These are phyloP conservation scores for Phytophthora pisi DNA, from an alignment of 352 stramenopile genomes.

Conservation along the genomic window DNA sequence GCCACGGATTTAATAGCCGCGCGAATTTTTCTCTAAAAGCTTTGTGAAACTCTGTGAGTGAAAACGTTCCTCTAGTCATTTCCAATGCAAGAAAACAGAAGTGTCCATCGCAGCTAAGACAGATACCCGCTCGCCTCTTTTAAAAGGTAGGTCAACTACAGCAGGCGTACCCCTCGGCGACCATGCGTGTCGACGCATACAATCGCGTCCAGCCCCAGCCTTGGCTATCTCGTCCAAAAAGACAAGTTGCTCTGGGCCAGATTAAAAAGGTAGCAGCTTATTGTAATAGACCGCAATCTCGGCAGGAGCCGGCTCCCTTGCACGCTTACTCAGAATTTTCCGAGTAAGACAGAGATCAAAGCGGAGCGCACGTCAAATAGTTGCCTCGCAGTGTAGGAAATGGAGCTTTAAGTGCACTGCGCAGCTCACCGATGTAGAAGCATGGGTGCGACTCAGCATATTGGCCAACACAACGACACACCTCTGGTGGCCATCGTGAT, in stretches of 20 bases:
- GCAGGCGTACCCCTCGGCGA: not conserved
- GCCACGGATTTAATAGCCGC: constrained; percentile 4
- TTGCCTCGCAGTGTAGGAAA: constrained; percentile 5
- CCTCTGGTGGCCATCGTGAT: constrained; percentile 4
- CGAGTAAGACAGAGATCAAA: constrained; percentile 10
- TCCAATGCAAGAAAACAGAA: constrained; percentile 8
- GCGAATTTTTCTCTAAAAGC: not conserved
- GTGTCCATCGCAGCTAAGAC: constrained; percentile 5
- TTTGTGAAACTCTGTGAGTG: constrained; percentile 7
- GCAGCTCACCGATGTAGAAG: constrained; percentile 12
- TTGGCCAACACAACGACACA: constrained; percentile 5
- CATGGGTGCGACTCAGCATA: constrained; percentile 10
- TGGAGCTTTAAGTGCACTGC: not conserved
- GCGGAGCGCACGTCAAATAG: constrained; percentile 4
- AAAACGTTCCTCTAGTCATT: constrained; percentile 6
- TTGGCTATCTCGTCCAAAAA: constrained; percentile 18
- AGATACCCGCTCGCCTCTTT: constrained; percentile 4
- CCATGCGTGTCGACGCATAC: constrained; percentile 14
- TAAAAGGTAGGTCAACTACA: constrained; percentile 11
- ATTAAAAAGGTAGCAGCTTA: constrained; percentile 12
- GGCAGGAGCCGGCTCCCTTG: not conserved
- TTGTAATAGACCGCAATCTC: constrained; percentile 15
- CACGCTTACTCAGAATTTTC: constrained; percentile 11
- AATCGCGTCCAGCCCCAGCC: constrained; percentile 2
- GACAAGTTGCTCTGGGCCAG: constrained; percentile 7